phyloP scores from a whole-genome alignment of 2,329 filamentous ascomycete species.

The Didymella lethalis region DNA sequence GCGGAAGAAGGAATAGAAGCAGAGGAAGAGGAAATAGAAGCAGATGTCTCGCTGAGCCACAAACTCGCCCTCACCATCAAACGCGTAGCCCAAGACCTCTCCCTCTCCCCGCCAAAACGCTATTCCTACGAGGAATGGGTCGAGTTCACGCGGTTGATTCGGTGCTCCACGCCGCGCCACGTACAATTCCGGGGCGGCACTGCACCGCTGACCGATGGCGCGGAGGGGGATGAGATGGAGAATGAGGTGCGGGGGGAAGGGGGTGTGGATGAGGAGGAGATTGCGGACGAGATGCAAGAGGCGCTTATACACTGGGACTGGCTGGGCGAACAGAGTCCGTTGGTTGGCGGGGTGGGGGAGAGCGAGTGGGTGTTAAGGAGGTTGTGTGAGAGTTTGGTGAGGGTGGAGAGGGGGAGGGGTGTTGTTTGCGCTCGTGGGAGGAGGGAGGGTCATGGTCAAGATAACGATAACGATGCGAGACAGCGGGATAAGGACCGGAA shows the following conservation, averaged over 20 bases:
- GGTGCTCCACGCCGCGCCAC: constrained; percentile 54
- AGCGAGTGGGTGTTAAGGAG: constrained; percentile 72
- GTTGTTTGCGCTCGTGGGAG: no score
- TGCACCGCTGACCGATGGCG: constrained; percentile 10
- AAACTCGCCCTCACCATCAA: constrained; percentile 73
- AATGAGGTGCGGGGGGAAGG: constrained; percentile 48
- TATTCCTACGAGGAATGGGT: constrained; percentile 90
- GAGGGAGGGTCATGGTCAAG: no score
- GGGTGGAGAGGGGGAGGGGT: constrained; percentile 38
- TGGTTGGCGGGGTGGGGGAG: constrained; percentile 69
- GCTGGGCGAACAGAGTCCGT: constrained; percentile 73
- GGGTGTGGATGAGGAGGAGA: no score
- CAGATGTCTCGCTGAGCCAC: no score
- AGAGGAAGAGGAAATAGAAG: no score
- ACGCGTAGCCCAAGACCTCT: constrained; percentile 69
- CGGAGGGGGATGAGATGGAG: constrained; percentile 42
- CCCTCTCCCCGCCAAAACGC: constrained; percentile 63
- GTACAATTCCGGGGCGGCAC: not conserved
- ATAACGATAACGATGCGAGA: no score
- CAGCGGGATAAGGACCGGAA: no score
- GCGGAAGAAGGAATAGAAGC: constrained; percentile 13
- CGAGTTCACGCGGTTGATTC: constrained; percentile 79
- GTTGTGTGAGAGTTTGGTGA: constrained; percentile 68
- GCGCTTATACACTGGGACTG: constrained; percentile 74
- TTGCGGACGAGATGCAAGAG: constrained; percentile 38